These are phyloP conservation scores for Fraxinus platypoda DNA, from an alignment of 305 asterid genomes.

Conservation along the genomic window DNA sequence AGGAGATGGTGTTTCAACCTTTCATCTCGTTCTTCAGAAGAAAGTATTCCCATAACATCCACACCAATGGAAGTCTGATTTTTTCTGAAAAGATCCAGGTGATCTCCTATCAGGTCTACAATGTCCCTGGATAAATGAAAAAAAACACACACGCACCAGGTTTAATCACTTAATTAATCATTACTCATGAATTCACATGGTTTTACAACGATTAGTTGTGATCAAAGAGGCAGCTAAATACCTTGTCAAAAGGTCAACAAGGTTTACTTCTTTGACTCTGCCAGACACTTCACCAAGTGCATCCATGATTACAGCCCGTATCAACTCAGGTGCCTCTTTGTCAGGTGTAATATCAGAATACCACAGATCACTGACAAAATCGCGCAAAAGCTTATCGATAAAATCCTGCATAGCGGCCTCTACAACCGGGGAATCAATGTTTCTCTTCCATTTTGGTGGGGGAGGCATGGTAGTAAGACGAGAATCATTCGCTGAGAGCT, in stretches of 20 bases:
- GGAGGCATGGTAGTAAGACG: constrained; percentile 45
- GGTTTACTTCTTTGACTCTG: constrained; percentile 82
- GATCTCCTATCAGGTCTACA: constrained; percentile 82
- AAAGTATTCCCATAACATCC: constrained; percentile 94
- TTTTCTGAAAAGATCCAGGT: constrained; percentile 89
- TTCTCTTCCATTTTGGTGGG: constrained; percentile 72
- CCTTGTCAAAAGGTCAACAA: constrained; percentile 91
- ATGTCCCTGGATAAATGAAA: constrained; percentile 61
- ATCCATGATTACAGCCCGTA: constrained; percentile 65
- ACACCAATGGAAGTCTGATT: constrained; percentile 81
- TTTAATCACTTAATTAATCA: constrained; percentile 14
- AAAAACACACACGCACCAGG: constrained; percentile 5
- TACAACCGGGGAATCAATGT: constrained; percentile 70
- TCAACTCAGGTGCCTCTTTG: constrained; percentile 66
- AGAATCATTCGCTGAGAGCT: constrained; percentile 69
- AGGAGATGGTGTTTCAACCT: constrained; percentile 89
- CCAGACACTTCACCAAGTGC: constrained; percentile 86
- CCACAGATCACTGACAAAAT: constrained; percentile 79
- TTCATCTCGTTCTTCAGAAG: constrained; percentile 97
- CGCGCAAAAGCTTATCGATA: constrained; percentile 63
- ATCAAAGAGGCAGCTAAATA: constrained; percentile 28
- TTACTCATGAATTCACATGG: constrained; percentile 4
- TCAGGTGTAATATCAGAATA: constrained; percentile 74
- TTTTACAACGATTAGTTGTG: constrained; percentile 1
- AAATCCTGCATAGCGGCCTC: constrained; percentile 86